Percentiles rank a stretch among this genome's conserved stretches.
phyloP scores from a whole-genome alignment of 306 rosid species.

The Glycine tomentella region DNA sequence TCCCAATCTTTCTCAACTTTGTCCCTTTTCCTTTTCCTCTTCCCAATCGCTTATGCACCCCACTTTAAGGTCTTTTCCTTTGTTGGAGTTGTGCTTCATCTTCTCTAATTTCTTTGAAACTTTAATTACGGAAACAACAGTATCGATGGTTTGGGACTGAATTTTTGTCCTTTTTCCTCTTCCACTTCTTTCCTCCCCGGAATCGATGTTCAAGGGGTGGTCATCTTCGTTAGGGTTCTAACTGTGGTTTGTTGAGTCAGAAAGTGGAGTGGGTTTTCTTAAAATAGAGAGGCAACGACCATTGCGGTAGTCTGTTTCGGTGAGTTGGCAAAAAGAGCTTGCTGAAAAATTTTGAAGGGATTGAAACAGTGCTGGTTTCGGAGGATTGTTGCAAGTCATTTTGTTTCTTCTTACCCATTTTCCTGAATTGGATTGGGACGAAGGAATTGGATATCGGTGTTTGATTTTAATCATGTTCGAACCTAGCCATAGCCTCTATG shows the following conservation, averaged over 20 bases:
- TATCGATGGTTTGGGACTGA: neutral
- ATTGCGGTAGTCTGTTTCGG: slow-evolving; percentile 38
- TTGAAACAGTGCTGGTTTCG: slow-evolving; percentile 38
- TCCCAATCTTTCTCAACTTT: slow-evolving; percentile 89
- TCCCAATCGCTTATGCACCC: slow-evolving; percentile 18
- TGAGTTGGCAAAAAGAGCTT: slow-evolving; percentile 63
- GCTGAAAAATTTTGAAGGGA: slow-evolving; percentile 60
- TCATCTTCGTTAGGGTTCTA: slow-evolving; percentile 8
- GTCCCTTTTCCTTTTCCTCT: slow-evolving; percentile 79
- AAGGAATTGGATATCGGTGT: neutral
- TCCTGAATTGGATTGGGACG: neutral
- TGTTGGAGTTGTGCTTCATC: slow-evolving; percentile 41
- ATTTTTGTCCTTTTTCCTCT: slow-evolving; percentile 50
- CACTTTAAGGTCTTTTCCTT: slow-evolving; percentile 4
- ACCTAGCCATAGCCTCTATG: slow-evolving; percentile 85
- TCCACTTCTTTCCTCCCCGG: slow-evolving; percentile 49
- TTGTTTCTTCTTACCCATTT: slow-evolving; percentile 75
- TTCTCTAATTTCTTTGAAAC: slow-evolving; percentile 55
- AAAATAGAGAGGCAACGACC: slow-evolving; percentile 62
- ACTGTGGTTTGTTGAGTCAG: slow-evolving; percentile 14
- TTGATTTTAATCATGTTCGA: too few relatives aligned
- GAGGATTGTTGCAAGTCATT: slow-evolving; percentile 39
- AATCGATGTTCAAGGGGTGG: neutral
- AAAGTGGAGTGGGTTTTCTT: slow-evolving; percentile 45
- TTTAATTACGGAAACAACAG: slow-evolving; percentile 30